Evolutionary conservation across 306 rosid genomes (phyloP).

Genomic region (Vigna mungo): DNA sequence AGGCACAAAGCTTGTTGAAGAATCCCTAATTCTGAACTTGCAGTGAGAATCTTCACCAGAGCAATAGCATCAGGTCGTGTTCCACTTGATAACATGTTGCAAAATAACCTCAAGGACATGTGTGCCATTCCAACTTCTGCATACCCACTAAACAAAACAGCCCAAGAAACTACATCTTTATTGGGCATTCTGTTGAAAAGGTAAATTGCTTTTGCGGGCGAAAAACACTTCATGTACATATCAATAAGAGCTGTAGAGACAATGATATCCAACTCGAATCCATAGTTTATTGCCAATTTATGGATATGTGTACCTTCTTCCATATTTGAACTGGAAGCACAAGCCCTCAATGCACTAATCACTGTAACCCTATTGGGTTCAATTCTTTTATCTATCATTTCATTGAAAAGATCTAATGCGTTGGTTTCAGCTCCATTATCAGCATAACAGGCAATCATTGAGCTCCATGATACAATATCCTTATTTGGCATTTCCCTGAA

Average conservation of each 20-base stretch:
- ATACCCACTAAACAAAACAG: slow-evolving; percentile 72
- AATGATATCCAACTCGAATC: slow-evolving; percentile 59
- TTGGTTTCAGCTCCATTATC: slow-evolving; percentile 60
- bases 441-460: slow-evolving; percentile 79
- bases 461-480: slow-evolving; percentile 88
- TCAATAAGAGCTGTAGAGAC: slow-evolving; percentile 74
- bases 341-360: slow-evolving; percentile 72
- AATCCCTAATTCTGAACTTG: slow-evolving; percentile 69
- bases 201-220: slow-evolving; percentile 60
- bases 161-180: slow-evolving; percentile 84
- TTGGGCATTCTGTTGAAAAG: slow-evolving; percentile 70
- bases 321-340: slow-evolving; percentile 59
- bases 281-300: slow-evolving; percentile 53
- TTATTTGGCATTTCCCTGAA: slow-evolving; percentile 59
- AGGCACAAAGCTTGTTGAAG: slow-evolving; percentile 74
- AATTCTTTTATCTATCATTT: slow-evolving; percentile 64
- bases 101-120: slow-evolving; percentile 64
- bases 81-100: slow-evolving; percentile 57
- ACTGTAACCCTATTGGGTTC: slow-evolving; percentile 67
- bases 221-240: slow-evolving; percentile 78
- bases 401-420: slow-evolving; percentile 62
- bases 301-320: slow-evolving; percentile 77
- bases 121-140: slow-evolving; percentile 71
- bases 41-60: slow-evolving; percentile 72
- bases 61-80: slow-evolving; percentile 74